Conservation (phyloP, 148 eudicot species). For the Fagopyrum tataricum region DNA sequence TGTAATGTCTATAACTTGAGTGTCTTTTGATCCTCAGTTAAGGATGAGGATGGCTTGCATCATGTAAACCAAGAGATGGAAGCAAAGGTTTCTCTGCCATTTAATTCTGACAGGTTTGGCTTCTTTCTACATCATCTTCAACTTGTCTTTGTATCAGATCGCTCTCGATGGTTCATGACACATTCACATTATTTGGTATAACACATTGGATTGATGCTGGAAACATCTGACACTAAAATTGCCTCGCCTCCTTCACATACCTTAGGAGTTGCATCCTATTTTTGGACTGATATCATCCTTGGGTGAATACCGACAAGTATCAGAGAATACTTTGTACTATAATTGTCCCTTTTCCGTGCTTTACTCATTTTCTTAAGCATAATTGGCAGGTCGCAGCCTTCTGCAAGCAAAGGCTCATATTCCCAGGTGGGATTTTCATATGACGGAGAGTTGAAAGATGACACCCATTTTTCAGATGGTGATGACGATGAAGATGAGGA, state of each 20-base stretch:
- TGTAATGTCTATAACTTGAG: constrained; percentile 27
- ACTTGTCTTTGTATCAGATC: background rate
- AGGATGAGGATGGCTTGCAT: constrained; percentile 85
- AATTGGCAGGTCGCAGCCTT: constrained; percentile 56
- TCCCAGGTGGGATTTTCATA: constrained; percentile 98
- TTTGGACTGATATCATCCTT: background rate
- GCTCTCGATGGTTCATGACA: background rate
- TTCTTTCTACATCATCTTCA: constrained; percentile 3
- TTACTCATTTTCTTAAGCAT: background rate
- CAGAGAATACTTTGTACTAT: background rate
- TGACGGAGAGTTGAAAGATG: constrained; percentile 83
- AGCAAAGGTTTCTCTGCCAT: constrained; percentile 66
- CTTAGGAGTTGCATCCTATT: background rate
- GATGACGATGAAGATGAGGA: constrained; percentile 78
- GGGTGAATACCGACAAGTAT: background rate
- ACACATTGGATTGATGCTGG: background rate
- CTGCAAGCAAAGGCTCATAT: constrained; percentile 80
- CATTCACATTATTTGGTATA: background rate
- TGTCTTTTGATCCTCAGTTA: constrained; percentile 48
- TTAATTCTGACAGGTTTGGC: constrained; percentile 65
- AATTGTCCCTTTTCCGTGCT: background rate
- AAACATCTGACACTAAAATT: background rate
- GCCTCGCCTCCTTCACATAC: background rate
- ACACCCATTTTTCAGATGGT: constrained; percentile 51
- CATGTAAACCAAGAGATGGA: constrained; percentile 92